These are phyloP conservation scores for Phytophthora sp. DNA, from an alignment of 352 stramenopile genomes.

Conservation along the genomic window DNA sequence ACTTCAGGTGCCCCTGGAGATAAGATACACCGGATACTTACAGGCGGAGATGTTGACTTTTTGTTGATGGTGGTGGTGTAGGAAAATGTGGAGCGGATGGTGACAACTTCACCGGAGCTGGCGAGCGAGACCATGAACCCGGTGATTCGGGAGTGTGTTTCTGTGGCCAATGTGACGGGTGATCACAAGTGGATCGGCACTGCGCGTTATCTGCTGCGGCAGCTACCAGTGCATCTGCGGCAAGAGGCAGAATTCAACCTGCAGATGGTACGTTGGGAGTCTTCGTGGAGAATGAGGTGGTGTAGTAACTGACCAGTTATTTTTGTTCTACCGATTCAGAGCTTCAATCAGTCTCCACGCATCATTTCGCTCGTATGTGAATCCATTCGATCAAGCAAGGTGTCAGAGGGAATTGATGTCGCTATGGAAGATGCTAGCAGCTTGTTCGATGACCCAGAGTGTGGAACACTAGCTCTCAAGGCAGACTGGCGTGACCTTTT, in stretches of 20 bases:
- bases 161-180: slow-evolving; percentile 51
- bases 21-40: too few relatives aligned
- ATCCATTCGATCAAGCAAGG: slow-evolving; percentile 45
- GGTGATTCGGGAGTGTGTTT: slow-evolving; percentile 67
- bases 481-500: slow-evolving; percentile 68
- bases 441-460: slow-evolving; percentile 9
- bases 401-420: slow-evolving; percentile 10
- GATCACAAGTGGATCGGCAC: slow-evolving; percentile 60
- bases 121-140: slow-evolving; percentile 63
- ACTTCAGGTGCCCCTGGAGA: slow-evolving; percentile 67
- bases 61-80: slow-evolving; percentile 15
- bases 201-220: slow-evolving; percentile 53
- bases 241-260: slow-evolving; percentile 82
- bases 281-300: not conserved
- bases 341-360: slow-evolving; percentile 60
- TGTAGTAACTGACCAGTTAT: slow-evolving; percentile 9
- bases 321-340: slow-evolving; percentile 32
- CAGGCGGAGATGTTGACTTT: slow-evolving; percentile 2
- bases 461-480: slow-evolving; percentile 9
- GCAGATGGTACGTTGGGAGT: slow-evolving; percentile 59
- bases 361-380: slow-evolving; percentile 55
- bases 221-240: slow-evolving; percentile 57
- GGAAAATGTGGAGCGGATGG: slow-evolving; percentile 58
- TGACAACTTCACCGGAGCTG: slow-evolving; percentile 41
- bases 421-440: slow-evolving; percentile 11